These are phyloP conservation scores for Ceratocystis harringtonii DNA, from an alignment of 2,329 filamentous ascomycete genomes.

Conservation along the genomic window DNA sequence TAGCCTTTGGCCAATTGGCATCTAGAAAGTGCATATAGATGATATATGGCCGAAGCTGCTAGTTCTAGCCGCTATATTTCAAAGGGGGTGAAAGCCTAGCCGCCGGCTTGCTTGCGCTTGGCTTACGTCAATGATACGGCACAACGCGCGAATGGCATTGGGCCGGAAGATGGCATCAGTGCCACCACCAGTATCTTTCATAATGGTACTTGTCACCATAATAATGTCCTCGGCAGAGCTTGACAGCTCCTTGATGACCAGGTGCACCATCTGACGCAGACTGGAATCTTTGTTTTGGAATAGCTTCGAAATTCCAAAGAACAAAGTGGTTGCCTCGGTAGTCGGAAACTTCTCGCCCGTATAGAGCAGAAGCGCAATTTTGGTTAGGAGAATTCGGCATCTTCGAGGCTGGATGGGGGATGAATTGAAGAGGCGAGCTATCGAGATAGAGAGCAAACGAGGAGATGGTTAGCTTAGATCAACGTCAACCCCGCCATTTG, in stretches of 20 bases:
- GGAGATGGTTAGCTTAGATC: neutral
- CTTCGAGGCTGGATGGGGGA: constrained; percentile 91
- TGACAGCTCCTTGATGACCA: constrained; percentile 94
- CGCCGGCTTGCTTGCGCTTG: neutral
- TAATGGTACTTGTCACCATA: constrained; percentile 98
- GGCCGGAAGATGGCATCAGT: constrained; percentile 88
- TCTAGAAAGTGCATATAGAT: too few species aligned
- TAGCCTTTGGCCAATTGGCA: too few species aligned
- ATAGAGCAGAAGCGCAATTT: constrained; percentile 90
- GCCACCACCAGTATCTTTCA: constrained; percentile 96
- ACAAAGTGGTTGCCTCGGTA: constrained; percentile 92
- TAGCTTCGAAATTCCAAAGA: constrained; percentile 97
- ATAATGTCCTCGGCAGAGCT: constrained; percentile 95
- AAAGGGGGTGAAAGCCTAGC: too few species aligned
- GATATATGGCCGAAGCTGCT: too few species aligned
- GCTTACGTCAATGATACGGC: constrained; percentile 86
- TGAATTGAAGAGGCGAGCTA: constrained; percentile 94
- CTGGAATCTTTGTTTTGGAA: constrained; percentile 99
- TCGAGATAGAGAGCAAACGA: constrained; percentile 18
- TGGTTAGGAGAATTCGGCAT: constrained; percentile 95
- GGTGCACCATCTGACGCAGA: constrained; percentile 95
- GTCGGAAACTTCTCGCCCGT: constrained; percentile 94
- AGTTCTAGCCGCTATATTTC: neutral
- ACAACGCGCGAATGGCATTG: constrained; percentile 89
- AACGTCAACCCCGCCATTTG: too few species aligned